Base-by-base conservation (phyloP, 495 filamentous ascomycete genomes). In the Glonium stellatum region DNA sequence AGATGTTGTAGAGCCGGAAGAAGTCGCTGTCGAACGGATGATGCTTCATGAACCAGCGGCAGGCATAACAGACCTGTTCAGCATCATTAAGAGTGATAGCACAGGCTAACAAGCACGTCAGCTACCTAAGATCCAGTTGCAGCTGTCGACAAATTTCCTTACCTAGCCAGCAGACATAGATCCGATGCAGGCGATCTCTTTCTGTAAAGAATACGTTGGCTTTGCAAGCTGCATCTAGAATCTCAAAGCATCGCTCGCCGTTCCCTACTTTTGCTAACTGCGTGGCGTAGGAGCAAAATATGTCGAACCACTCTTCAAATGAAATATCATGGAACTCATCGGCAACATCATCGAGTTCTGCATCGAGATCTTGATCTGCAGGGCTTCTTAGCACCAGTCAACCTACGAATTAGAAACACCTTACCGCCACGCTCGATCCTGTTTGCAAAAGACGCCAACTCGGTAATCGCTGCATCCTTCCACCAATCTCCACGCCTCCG, bases 281-380 rank as follows among this genome's bases (percentile, higher is more conserved):
- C 37, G 96, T 77, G 11, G 89, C 87, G 69, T 93, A 95, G 65
- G 91, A 83, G 47, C 91, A 80, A 69, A 97, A 95, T n/a, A 95
- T 80, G 57, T 95, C 87, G 4, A 96, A 80, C 93, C 93, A 98
- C 27, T 82, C 77, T 51, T 83, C 77, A 66, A 96, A 95, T 0
- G 81, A 66, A 46, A 97, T 88, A 5, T 86, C 88, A 58, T 88
- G 83, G 69, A 93, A 95, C 13, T 83, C 80, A 46, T 76, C 76
- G 36, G 55, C 48, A n/a, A 41, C 18, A 13, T 22, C 18, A 18
- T 51, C 27, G 9, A 49, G 50, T 11, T 34, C 39, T 2, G 52
- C 25, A 25, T 55, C 52, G 22, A 37, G 21, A 51, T 51, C 23
- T 0, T 51, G 19, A 18, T 51, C 39, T 44, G 12, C 18, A 44